Conservation (phyloP, 495 filamentous ascomycete species). For the Margaritispora aquatica region DNA sequence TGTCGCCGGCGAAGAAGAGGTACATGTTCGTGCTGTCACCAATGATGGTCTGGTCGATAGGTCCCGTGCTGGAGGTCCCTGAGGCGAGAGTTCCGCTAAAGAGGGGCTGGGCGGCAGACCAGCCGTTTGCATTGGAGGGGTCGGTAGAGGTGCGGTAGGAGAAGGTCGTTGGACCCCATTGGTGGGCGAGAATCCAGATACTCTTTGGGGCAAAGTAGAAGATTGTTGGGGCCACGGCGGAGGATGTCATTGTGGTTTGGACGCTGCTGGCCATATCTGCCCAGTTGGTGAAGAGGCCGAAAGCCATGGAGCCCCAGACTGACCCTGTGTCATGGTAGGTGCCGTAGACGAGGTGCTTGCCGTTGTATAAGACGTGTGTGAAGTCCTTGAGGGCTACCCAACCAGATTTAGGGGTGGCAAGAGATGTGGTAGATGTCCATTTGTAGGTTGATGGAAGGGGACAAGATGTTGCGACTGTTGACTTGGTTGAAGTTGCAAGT, state of each 20-base stretch:
- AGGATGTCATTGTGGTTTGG: slow-evolving; percentile 42
- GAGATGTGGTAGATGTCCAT: slow-evolving; percentile 45
- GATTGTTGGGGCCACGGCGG: slow-evolving; percentile 53
- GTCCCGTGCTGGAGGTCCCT: slow-evolving; percentile 44
- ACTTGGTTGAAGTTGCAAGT: slow-evolving; percentile 9
- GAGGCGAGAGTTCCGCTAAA: too few relatives aligned
- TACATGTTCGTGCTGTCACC: slow-evolving; percentile 53
- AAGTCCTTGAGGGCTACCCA: slow-evolving; percentile 56
- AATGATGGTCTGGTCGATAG: slow-evolving; percentile 56
- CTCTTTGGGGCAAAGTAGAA: slow-evolving; percentile 56
- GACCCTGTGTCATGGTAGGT: slow-evolving; percentile 26
- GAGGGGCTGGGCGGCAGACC: slow-evolving; percentile 46
- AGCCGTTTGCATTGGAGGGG: slow-evolving; percentile 48
- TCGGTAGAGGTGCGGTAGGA: slow-evolving; percentile 52
- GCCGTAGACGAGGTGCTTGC: slow-evolving; percentile 45
- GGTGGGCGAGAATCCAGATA: slow-evolving; percentile 54
- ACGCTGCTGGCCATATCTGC: slow-evolving; percentile 44
- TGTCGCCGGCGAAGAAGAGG: slow-evolving; percentile 60
- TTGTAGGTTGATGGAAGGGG: slow-evolving; percentile 46
- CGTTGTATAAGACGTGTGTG: slow-evolving; percentile 44
- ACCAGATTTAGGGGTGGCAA: slow-evolving; percentile 44
- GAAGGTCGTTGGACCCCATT: slow-evolving; percentile 54
- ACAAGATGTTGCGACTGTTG: slow-evolving; percentile 27
- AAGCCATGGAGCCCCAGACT: slow-evolving; percentile 51
- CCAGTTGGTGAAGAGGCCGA: slow-evolving; percentile 50